Percentiles rank a stretch among this genome's conserved stretches.
Evolutionary conservation across 2,329 filamentous ascomycete genomes (phyloP).

Genomic region (Cladosporium oxysporum): DNA sequence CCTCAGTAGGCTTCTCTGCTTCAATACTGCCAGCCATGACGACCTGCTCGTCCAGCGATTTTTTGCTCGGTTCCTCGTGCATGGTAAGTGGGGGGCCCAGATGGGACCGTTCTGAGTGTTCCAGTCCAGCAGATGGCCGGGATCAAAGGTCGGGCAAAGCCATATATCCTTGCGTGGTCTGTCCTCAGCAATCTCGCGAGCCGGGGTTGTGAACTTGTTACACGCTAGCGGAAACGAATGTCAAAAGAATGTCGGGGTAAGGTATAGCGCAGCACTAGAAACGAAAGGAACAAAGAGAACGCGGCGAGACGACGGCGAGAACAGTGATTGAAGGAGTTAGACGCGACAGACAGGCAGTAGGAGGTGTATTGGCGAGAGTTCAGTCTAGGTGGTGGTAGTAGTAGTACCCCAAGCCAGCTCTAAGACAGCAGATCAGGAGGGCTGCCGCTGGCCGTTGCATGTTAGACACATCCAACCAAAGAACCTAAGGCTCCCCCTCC

Average conservation of each 20-base stretch:
- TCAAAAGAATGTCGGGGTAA: constrained; percentile 11
- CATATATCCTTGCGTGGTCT: constrained; percentile 19
- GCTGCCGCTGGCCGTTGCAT: neutral
- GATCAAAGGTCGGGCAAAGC: constrained; percentile 12
- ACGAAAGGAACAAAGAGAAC: constrained; percentile 5
- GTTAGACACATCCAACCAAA: neutral
- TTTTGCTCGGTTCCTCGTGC: constrained; percentile 13
- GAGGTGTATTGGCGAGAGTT: neutral
- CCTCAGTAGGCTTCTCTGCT: neutral
- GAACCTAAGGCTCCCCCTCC: neutral
- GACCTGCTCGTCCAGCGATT: constrained; percentile 6
- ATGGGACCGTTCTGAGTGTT: constrained; percentile 6
- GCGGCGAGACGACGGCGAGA: neutral
- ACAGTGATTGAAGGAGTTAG: neutral
- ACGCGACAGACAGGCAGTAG: neutral
- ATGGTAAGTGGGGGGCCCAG: constrained; percentile 2
- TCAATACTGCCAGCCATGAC: neutral
- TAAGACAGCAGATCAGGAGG: constrained; percentile 12
- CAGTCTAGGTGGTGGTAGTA: neutral
- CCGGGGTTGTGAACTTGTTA: constrained; percentile 8
- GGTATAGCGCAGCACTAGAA: constrained; percentile 1
- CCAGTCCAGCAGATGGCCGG: constrained; percentile 12
- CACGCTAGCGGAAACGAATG: constrained; percentile 19
- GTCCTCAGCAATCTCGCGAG: constrained; percentile 19
- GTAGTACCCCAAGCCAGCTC: neutral